These are phyloP conservation scores for Lyophyllum semitale DNA, from an alignment of 768 basidiomycete genomes.

Conservation along the genomic window DNA sequence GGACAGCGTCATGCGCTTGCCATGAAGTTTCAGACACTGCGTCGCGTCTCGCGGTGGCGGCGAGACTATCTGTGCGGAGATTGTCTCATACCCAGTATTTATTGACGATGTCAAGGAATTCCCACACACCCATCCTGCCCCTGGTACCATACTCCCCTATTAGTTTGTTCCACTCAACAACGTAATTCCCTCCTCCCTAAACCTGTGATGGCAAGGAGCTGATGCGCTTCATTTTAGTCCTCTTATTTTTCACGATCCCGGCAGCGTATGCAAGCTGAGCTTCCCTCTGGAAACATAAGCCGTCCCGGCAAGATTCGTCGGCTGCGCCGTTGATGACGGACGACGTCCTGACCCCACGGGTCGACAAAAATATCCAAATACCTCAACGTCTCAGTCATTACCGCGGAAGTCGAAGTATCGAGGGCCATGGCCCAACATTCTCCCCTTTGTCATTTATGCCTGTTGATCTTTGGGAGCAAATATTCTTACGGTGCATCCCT, in stretches of 20 bases:
- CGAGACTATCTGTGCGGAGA: neutral
- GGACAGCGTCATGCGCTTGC: neutral
- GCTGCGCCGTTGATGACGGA: neutral
- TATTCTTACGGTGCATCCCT: conserved; percentile 31
- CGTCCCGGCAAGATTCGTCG: neutral
- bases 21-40: neutral
- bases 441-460: conserved; percentile 19
- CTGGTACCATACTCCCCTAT: neutral
- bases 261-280: neutral
- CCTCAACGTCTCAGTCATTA: conserved; percentile 3
- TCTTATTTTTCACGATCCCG: neutral
- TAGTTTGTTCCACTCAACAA: neutral
- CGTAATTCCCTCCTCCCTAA: neutral
- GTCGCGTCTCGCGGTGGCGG: neutral
- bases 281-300: neutral
- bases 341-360: neutral
- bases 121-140: neutral
- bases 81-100: neutral
- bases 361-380: conserved; percentile 1
- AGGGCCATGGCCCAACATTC: neutral
- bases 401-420: neutral
- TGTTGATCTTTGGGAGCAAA: conserved; percentile 30
- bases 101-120: neutral
- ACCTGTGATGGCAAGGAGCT: neutral
- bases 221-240: neutral